Conservation (phyloP, 257 asterid genomes). For the Echium plantagineum region DNA sequence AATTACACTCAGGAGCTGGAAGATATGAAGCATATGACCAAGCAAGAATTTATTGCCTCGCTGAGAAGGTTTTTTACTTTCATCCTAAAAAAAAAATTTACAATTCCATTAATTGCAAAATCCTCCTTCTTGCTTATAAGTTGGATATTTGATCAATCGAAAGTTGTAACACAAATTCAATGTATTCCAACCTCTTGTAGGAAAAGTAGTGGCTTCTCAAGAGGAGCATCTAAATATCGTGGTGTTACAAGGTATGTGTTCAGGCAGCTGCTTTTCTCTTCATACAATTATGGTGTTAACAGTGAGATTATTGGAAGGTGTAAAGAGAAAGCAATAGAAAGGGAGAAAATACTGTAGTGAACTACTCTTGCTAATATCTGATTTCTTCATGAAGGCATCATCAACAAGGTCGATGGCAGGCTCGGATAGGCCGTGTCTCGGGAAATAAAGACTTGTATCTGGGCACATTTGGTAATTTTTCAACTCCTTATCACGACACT, state of each 20-base stretch:
- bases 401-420: slow-evolving; percentile 99
- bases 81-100: not conserved
- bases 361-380: not conserved
- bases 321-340: no score
- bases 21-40: slow-evolving; percentile 82
- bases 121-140: not conserved
- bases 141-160: not conserved
- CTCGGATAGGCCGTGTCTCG: slow-evolving; percentile 93
- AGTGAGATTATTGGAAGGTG: no score
- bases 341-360: not conserved
- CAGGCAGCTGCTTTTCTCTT: not conserved
- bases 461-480: slow-evolving; percentile 66
- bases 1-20: slow-evolving; percentile 36
- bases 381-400: slow-evolving; percentile 52
- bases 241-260: slow-evolving; percentile 70
- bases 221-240: slow-evolving; percentile 89
- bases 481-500: no score
- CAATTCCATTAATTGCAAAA: no score
- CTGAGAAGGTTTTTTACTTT: slow-evolving; percentile 55
- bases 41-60: slow-evolving; percentile 93
- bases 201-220: slow-evolving; percentile 84
- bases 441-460: slow-evolving; percentile 90
- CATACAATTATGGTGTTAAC: no score
- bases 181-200: slow-evolving; percentile 22
- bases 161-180: not conserved